Evolutionary conservation across 2,329 filamentous ascomycete species (phyloP), one percentile per base, ranked within the genome.

Genomic region (Incumbomyces lentus): DNA sequence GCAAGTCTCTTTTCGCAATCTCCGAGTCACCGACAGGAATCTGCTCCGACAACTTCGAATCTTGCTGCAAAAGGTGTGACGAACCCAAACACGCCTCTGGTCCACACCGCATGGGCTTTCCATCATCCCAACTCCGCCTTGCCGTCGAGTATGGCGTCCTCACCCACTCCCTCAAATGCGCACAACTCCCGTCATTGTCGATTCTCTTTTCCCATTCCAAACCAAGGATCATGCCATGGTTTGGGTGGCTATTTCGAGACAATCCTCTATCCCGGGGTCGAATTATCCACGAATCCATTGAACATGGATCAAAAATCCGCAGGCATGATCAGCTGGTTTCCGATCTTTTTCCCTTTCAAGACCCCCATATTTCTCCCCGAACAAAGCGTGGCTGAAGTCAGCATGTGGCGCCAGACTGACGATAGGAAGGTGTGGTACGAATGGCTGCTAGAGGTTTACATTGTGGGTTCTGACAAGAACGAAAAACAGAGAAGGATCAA

Each of bases 321-420:
- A 61, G 89, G 93, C 58, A 98, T 98, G 93, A 94, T 95, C 53
- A 94, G 86, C 46, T 98, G 92, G 92, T 98, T 98, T 63, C 92
- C 92, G 1, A 96, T 98, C 26, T 95, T 90, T 69, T 98, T 98
- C 62, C 92, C 93, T 0, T 69, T 98, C 12, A 94, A 92, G 79
- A 88, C 31, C 3, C 90, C 92, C 0, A 72, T 98, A 12, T 84
- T 87, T 60, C 79, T 93, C 55, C 90, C 92, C 0, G 84, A 86
- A 48, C 80, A 86, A 54, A 81, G 84, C 0, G 86, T 95, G 63
- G 72, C 96, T 3, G 84, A 93, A 55, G 80, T 95, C 32, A 92
- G 81, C 62, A 95, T 98, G 81, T 95, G 88, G 85, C 78, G 92
- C 42, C 86, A 93, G 66, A 96, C 92, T 1, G 90, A 98, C 60